A percentile compares a stretch with the other conserved stretches of the same genome.
These are phyloP conservation scores for Ramalina intermedia DNA, from an alignment of 495 filamentous ascomycete species.

Conservation along the genomic window DNA sequence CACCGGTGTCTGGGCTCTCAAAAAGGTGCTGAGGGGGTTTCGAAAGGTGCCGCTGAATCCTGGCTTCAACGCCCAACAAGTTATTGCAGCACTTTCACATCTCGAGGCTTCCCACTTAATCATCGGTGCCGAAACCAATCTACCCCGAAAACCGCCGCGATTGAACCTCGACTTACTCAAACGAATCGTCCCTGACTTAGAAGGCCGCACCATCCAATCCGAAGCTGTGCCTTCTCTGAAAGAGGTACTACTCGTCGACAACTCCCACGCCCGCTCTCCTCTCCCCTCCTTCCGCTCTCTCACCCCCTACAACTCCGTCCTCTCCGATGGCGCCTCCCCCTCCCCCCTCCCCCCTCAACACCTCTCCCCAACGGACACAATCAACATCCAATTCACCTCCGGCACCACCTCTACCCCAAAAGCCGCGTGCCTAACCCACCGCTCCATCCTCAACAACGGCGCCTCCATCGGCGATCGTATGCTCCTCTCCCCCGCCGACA, in stretches of 20 bases:
- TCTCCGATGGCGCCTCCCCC: slow-evolving; percentile 28
- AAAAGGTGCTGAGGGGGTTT: neutral
- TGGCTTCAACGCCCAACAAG: slow-evolving; percentile 69
- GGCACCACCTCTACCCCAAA: slow-evolving; percentile 86
- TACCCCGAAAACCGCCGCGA: slow-evolving; percentile 64
- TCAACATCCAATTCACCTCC: slow-evolving; percentile 95
- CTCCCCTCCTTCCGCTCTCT: slow-evolving; percentile 27
- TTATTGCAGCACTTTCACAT: slow-evolving; percentile 62
- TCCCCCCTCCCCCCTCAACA: slow-evolving; percentile 24
- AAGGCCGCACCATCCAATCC: slow-evolving; percentile 39
- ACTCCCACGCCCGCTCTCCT: slow-evolving; percentile 49
- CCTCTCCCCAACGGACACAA: slow-evolving; percentile 53
- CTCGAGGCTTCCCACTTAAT: slow-evolving; percentile 63
- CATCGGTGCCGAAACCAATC: slow-evolving; percentile 72
- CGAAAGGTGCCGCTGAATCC: slow-evolving; percentile 78
- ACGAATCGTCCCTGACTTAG: slow-evolving; percentile 48
- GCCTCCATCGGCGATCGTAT: slow-evolving; percentile 68
- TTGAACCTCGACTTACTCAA: slow-evolving; percentile 60
- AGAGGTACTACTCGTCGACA: slow-evolving; percentile 66
- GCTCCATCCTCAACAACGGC: slow-evolving; percentile 81
- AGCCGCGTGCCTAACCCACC: slow-evolving; percentile 78
- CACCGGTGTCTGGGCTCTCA: neutral
- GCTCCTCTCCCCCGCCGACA: slow-evolving; percentile 55
- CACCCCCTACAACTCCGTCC: slow-evolving; percentile 41
- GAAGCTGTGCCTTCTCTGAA: slow-evolving; percentile 52